A percentile compares a stretch with the other conserved stretches of the same genome.
These are phyloP conservation scores for Cydonia oblonga DNA, from an alignment of 331 rosid species.

Conservation along the genomic window DNA sequence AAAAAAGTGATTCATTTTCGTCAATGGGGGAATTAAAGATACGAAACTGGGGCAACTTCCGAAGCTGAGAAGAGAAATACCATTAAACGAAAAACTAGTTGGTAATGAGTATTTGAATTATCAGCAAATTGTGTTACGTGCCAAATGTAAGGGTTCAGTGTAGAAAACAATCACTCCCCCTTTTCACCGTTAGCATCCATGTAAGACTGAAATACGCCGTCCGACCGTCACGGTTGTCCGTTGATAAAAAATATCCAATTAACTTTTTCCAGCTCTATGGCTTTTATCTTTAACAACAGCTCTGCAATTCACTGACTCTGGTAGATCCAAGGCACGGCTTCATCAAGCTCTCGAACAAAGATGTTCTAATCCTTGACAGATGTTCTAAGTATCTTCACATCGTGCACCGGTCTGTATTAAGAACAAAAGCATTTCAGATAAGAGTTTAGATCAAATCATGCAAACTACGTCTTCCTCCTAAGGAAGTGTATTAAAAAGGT, in stretches of 20 bases:
- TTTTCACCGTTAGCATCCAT: neutral
- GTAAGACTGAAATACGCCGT: neutral
- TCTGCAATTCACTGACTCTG: neutral
- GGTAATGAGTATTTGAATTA: neutral
- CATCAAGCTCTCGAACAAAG: too few relatives aligned
- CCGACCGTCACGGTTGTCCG: neutral
- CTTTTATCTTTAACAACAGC: neutral
- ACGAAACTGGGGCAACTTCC: neutral
- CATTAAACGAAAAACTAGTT: neutral
- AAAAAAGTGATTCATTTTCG: neutral
- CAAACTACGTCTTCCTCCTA: neutral
- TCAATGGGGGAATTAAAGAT: neutral
- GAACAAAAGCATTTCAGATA: neutral
- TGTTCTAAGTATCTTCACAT: conserved; percentile 81
- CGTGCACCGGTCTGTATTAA: conserved; percentile 77
- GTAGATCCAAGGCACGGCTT: too few relatives aligned
- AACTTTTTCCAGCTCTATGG: neutral
- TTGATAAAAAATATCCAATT: neutral
- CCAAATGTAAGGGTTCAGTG: neutral
- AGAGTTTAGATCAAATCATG: neutral
- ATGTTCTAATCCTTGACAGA: conserved; percentile 57
- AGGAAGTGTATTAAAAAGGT: neutral
- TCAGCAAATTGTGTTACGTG: neutral
- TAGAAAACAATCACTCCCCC: neutral
- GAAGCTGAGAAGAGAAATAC: neutral